These are phyloP conservation scores for Diaporthe sp. DNA, from an alignment of 2,329 filamentous ascomycete genomes.

Conservation along the genomic window DNA sequence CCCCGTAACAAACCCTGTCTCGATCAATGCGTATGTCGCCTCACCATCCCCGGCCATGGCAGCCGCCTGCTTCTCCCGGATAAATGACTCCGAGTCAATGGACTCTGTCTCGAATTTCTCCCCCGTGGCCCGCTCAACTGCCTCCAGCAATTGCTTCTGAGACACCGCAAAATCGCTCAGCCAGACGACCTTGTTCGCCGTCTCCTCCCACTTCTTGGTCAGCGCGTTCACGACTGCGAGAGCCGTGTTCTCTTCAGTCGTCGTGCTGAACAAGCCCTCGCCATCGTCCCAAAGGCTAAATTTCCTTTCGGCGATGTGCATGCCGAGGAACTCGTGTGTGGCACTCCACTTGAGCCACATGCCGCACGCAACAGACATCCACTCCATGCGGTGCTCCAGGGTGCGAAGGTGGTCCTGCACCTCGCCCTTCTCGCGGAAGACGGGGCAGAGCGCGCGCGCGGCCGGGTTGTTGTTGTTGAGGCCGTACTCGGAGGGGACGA, in stretches of 20 bases:
- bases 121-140: slow-evolving; percentile 63
- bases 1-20: slow-evolving; percentile 50
- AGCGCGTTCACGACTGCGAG: slow-evolving; percentile 48
- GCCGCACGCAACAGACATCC: slow-evolving; percentile 49
- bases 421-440: slow-evolving; percentile 48
- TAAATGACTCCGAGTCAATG: slow-evolving; percentile 45
- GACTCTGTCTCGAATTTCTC: slow-evolving; percentile 52
- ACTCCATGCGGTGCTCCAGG: slow-evolving; percentile 48
- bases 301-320: slow-evolving; percentile 40
- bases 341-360: slow-evolving; percentile 50
- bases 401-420: slow-evolving; percentile 47
- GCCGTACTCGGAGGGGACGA: slow-evolving; percentile 67
- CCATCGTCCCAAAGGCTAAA: slow-evolving; percentile 52
- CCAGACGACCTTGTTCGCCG: slow-evolving; percentile 50
- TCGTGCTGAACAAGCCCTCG: slow-evolving; percentile 50
- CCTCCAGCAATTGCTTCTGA: slow-evolving; percentile 55
- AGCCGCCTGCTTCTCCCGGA: slow-evolving; percentile 48
- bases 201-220: slow-evolving; percentile 47
- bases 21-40: slow-evolving; percentile 48
- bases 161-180: slow-evolving; percentile 52
- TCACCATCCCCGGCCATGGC: slow-evolving; percentile 44
- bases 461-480: slow-evolving; percentile 51
- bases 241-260: slow-evolving; percentile 53
- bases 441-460: slow-evolving; percentile 45
- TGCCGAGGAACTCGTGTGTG: slow-evolving; percentile 46